phyloP scores from a whole-genome alignment of 1,139 yeast species.

The Casaregolazyma lundiana region DNA sequence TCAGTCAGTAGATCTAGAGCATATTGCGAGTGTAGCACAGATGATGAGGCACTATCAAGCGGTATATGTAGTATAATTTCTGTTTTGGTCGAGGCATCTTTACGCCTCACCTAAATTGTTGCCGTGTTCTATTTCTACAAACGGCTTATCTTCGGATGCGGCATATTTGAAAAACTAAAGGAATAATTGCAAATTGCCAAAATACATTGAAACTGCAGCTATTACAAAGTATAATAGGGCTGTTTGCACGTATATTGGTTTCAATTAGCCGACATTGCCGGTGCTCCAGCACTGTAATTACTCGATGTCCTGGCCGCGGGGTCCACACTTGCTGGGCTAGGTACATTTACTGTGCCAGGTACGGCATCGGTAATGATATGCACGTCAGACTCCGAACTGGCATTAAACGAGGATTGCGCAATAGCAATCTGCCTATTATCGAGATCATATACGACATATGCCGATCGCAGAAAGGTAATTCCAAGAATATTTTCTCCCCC shows the following conservation, averaged over 20 bases:
- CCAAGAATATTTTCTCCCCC: constrained; percentile 45
- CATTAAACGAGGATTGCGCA: constrained; percentile 28
- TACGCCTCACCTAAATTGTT: not conserved
- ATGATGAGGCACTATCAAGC: not conserved
- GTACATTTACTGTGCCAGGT: not conserved
- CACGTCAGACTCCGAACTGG: not conserved
- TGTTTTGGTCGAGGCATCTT: not conserved
- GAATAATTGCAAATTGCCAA: too few relatives aligned
- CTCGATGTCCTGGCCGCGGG: too few relatives aligned
- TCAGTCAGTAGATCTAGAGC: not conserved
- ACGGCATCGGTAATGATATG: not conserved
- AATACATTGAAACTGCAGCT: too few relatives aligned
- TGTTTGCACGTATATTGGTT: too few relatives aligned
- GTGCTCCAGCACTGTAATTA: too few relatives aligned
- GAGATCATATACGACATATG: constrained; percentile 67
- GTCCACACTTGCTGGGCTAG: too few relatives aligned
- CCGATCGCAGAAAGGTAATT: constrained; percentile 61
- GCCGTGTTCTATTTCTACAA: not conserved
- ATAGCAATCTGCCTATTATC: constrained; percentile 55
- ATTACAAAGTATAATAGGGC: too few relatives aligned
- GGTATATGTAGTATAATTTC: not conserved
- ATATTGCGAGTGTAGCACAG: not conserved
- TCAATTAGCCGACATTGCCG: too few relatives aligned
- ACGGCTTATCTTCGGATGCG: not conserved
- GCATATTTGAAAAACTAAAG: not conserved